Percentiles rank a stretch among this genome's conserved stretches.
These are phyloP conservation scores for Xanthoconium stramineum DNA, from an alignment of 768 basidiomycete genomes.

Conservation along the genomic window DNA sequence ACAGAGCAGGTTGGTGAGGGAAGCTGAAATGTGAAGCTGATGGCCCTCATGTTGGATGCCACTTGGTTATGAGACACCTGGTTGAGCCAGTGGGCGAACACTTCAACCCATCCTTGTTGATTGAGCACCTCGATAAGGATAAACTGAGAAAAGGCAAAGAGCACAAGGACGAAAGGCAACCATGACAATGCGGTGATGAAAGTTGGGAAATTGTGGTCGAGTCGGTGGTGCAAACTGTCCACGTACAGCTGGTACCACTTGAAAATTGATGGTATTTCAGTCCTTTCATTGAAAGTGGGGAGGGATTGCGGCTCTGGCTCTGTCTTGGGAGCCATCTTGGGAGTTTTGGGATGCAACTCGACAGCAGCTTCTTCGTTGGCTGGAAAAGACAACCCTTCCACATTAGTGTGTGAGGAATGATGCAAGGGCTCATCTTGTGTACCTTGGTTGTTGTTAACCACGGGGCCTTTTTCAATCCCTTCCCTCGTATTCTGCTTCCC, in stretches of 20 bases:
- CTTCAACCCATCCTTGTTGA: conserved; percentile 81
- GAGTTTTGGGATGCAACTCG: background rate
- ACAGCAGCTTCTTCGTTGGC: background rate
- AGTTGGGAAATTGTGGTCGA: background rate
- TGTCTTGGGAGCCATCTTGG: background rate
- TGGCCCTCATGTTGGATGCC: conserved; percentile 86
- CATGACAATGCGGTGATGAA: conserved; percentile 55
- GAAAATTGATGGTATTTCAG: too few species aligned
- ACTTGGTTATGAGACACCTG: conserved; percentile 47
- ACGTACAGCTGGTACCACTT: background rate
- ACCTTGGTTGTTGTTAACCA: background rate
- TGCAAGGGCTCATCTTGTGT: background rate
- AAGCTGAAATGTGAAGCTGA: conserved; percentile 85
- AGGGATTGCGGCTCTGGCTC: background rate
- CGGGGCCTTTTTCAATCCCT: background rate
- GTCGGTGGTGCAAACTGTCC: background rate
- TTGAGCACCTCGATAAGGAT: conserved; percentile 41
- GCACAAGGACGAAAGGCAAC: conserved; percentile 78
- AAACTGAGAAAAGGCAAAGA: conserved; percentile 84
- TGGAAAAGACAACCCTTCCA: conserved; percentile 1
- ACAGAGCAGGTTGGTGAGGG: conserved; percentile 89
- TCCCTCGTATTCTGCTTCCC: background rate
- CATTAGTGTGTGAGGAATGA: background rate
- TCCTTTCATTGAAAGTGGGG: background rate
- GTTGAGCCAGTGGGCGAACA: conserved; percentile 71